A percentile compares a stretch with the other conserved stretches of the same genome.
Conservation (phyloP, 2,329 filamentous ascomycete genomes). For the Amauroascus niger region DNA sequence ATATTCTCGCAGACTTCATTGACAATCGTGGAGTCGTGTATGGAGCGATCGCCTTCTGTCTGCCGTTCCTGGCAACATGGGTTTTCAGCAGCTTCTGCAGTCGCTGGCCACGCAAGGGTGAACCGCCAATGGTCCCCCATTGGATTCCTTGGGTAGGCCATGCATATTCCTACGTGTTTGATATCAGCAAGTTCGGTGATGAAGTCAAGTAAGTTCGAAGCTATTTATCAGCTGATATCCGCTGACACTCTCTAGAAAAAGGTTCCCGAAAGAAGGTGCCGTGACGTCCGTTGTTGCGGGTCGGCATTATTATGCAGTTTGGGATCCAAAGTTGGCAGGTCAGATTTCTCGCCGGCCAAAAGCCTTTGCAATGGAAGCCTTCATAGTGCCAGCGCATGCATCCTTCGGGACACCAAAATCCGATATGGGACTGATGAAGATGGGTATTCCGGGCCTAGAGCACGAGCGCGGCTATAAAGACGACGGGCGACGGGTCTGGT, state of each 20-base stretch:
- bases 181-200: neutral
- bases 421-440: slow-evolving; percentile 17
- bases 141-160: slow-evolving; percentile 12
- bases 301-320: slow-evolving; percentile 18
- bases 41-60: neutral
- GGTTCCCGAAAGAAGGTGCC: slow-evolving; percentile 9
- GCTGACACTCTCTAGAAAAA: slow-evolving; percentile 5
- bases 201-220: slow-evolving; percentile 1
- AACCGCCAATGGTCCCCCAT: slow-evolving; percentile 10
- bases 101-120: slow-evolving; percentile 8
- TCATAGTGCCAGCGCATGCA: slow-evolving; percentile 13
- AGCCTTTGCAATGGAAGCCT: slow-evolving; percentile 18
- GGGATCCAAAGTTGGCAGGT: slow-evolving; percentile 19
- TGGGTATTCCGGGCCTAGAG: slow-evolving; percentile 12
- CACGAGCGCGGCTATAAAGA: slow-evolving; percentile 8
- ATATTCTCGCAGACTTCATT: neutral
- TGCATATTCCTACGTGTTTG: neutral
- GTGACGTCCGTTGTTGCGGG: slow-evolving; percentile 15
- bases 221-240: neutral
- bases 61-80: slow-evolving; percentile 9
- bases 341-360: slow-evolving; percentile 19
- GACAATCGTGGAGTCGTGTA: neutral
- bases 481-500: slow-evolving; percentile 14
- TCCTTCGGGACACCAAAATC: slow-evolving; percentile 17
- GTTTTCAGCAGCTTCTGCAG: neutral